These are phyloP conservation scores for Exophiala bonariae DNA, from an alignment of 2,329 filamentous ascomycete species.

Conservation along the genomic window DNA sequence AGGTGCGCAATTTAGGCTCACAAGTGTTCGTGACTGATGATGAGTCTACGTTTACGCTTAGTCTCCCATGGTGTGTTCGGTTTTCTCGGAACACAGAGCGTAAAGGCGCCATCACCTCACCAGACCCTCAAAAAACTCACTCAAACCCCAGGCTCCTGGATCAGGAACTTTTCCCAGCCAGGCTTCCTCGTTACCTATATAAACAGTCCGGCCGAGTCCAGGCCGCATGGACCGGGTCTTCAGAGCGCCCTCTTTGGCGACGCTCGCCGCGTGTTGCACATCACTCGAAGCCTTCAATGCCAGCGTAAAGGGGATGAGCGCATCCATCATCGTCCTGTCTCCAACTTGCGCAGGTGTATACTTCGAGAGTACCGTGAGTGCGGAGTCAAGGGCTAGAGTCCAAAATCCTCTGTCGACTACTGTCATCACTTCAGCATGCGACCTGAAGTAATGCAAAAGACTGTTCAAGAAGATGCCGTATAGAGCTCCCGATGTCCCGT, in stretches of 20 bases:
- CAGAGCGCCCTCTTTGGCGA: slow-evolving; percentile 72
- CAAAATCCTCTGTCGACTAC: slow-evolving; percentile 2
- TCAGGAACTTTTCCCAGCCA: slow-evolving; percentile 71
- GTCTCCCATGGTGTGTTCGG: too few relatives aligned
- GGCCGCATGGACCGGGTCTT: slow-evolving; percentile 89
- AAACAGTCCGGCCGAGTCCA: slow-evolving; percentile 77
- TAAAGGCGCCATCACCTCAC: slow-evolving; percentile 42
- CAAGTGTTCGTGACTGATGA: too few relatives aligned
- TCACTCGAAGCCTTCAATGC: background rate
- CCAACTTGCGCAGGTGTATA: slow-evolving; percentile 10
- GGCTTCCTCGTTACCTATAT: slow-evolving; percentile 66
- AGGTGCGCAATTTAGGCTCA: too few relatives aligned
- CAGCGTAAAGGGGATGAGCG: slow-evolving; percentile 7
- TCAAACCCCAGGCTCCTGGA: slow-evolving; percentile 74
- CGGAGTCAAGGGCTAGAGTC: background rate
- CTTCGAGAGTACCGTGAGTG: background rate
- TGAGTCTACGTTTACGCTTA: too few relatives aligned
- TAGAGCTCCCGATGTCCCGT: slow-evolving; percentile 66
- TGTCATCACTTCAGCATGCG: background rate
- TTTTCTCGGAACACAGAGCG: background rate
- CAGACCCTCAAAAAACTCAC: slow-evolving; percentile 77
- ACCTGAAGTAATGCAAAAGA: background rate
- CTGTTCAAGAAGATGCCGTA: slow-evolving; percentile 41
- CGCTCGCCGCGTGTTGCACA: slow-evolving; percentile 69
- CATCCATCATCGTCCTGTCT: slow-evolving; percentile 12